These are phyloP conservation scores for Phanerochaete carnosa DNA, from an alignment of 768 basidiomycete genomes.

Conservation along the genomic window DNA sequence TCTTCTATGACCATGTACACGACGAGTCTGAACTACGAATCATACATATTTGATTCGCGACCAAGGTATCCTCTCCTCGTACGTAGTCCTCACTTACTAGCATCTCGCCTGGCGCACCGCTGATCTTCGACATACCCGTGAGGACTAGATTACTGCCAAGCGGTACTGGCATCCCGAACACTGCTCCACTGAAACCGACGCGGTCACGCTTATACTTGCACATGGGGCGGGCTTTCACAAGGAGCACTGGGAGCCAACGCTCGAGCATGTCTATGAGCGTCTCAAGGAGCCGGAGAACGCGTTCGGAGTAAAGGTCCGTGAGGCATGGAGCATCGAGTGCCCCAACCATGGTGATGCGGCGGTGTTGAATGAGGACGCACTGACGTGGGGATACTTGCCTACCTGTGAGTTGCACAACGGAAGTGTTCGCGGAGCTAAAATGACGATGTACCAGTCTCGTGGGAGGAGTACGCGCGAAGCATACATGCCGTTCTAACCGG, in stretches of 20 bases:
- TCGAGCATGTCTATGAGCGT: conserved; percentile 41
- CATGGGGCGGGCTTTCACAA: conserved; percentile 58
- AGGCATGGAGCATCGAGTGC: conserved; percentile 50
- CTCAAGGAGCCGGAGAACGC: conserved; percentile 9
- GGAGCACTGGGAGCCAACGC: conserved; percentile 56
- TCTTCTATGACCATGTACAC: not conserved
- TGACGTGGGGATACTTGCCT: conserved; percentile 38
- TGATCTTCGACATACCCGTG: not conserved
- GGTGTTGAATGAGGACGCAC: conserved; percentile 40
- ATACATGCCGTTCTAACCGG: conserved; percentile 48
- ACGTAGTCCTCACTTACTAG: not conserved
- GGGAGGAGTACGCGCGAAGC: conserved; percentile 51
- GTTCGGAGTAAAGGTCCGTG: conserved; percentile 35
- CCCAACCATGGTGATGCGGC: conserved; percentile 57
- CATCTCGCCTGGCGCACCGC: not conserved
- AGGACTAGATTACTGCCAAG: conserved; percentile 33
- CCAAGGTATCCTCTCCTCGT: conserved; percentile 47
- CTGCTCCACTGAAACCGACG: conserved; percentile 33
- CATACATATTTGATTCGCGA: conserved; percentile 50
- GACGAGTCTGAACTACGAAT: conserved; percentile 7
- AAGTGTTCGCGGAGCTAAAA: too few species aligned
- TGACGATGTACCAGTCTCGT: conserved; percentile 16
- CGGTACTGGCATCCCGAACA: conserved; percentile 43
- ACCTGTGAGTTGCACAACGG: conserved; percentile 33
- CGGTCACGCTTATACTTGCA: conserved; percentile 45